Base-by-base conservation (phyloP, 306 rosid genomes). In the Crataegus laevigata region DNA sequence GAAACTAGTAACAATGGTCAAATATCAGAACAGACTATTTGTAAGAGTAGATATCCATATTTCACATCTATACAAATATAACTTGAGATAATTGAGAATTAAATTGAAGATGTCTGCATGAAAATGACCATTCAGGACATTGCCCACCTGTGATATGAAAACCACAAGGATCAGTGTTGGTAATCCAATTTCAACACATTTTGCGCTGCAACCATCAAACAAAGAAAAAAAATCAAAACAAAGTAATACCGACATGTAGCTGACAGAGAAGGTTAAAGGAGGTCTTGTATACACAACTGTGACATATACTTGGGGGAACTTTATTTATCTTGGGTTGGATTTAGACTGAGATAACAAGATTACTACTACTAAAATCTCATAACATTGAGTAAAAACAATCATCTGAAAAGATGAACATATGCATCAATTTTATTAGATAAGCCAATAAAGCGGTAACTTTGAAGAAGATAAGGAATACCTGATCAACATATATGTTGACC, bases 181-280 rank as follows among this genome's bases (percentile, higher is more conserved):
- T 28, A 94, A 94, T 79, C 98, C 98, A 74, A 94, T 67, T 84
- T 94, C 98, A 87, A 94, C 81, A 79, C 98, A 94, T 45, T 79
- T 80, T 57, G 93, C 94, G 73, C 98, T 91, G 66, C 80, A 86
- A 58, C 63, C 83, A 81, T 77, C 71, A 84, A 76, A 71, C 25
- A 64, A 21, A 58, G 43, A 24, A 62, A 45, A 26, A 69, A 36
- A 15, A 25, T 62, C 32, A 17, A 25, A 78, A 26, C 58, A n/a
- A 76, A 18, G 14, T 2, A 26, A 64, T 12, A 30, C 43, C 32
- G 24, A 13, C 38, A 28, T 62, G 4, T 28, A 62, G 40, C 29
- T 62, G 40, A 28, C 8, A 29, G 67, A 62, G 38, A 15, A 29
- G 38, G 40, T 28, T 29, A 29, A 17, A 62, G 18, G 67, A 62